Conservation (phyloP, 345 rosid species). For the Eucalyptus decipiens region DNA sequence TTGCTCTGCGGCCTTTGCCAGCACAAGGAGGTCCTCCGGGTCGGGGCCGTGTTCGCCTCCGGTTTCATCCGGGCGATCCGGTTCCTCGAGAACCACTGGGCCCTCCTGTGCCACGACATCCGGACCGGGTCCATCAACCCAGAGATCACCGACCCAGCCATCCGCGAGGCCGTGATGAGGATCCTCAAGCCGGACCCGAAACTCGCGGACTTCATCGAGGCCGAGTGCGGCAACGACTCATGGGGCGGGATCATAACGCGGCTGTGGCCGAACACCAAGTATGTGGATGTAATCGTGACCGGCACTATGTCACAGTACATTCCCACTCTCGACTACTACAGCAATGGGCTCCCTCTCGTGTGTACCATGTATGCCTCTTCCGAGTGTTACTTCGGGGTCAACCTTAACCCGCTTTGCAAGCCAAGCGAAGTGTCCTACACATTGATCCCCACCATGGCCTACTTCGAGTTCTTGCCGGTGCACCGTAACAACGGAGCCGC, state of each 20-base stretch:
- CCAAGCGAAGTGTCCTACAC: conserved; percentile 91
- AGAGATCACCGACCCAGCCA: conserved; percentile 39
- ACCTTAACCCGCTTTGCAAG: conserved; percentile 69
- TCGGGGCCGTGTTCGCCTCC: conserved; percentile 80
- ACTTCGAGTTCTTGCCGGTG: conserved; percentile 86
- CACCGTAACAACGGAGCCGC: conserved; percentile 55
- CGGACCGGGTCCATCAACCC: conserved; percentile 37
- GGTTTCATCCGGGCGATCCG: conserved; percentile 73
- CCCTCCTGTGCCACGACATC: conserved; percentile 27
- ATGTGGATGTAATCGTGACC: conserved; percentile 95
- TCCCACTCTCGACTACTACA: conserved; percentile 84
- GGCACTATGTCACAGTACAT: conserved; percentile 99
- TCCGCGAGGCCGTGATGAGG: conserved; percentile 43
- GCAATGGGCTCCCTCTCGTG: conserved; percentile 80
- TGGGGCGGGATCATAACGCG: conserved; percentile 77
- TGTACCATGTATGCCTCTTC: conserved; percentile 98
- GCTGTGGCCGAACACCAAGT: conserved; percentile 73
- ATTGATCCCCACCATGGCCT: conserved; percentile 87
- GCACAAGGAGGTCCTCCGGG: conserved; percentile 55
- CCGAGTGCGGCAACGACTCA: conserved; percentile 38
- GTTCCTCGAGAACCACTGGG: conserved; percentile 70
- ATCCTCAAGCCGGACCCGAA: conserved; percentile 54
- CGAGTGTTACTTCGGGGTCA: conserved; percentile 92
- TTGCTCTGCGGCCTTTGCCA: conserved; percentile 69
- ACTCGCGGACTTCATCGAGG: conserved; percentile 45